Conservation (phyloP, 805 yeast species). For the Tetrapisispora namnaoensis region DNA sequence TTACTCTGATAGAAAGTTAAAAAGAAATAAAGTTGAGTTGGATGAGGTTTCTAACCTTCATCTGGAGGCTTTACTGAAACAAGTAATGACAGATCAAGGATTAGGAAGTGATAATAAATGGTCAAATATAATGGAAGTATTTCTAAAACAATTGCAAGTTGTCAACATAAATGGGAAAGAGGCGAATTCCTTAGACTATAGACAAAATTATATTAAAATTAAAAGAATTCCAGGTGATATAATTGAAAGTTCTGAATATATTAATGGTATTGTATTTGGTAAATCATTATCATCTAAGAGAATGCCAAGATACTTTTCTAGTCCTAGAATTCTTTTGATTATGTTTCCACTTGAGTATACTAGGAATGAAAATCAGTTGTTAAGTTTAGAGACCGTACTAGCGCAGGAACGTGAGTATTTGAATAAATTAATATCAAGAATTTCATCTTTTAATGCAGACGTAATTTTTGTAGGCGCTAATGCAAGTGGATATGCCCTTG, state of each 20-base stretch:
- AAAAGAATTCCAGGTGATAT: slow-evolving; percentile 75
- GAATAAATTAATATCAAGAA: slow-evolving; percentile 68
- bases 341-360: slow-evolving; percentile 86
- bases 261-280: slow-evolving; percentile 79
- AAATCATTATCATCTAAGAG: slow-evolving; percentile 68
- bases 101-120: slow-evolving; percentile 46
- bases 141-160: slow-evolving; percentile 45
- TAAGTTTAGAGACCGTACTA: slow-evolving; percentile 72
- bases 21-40: slow-evolving; percentile 21
- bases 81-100: slow-evolving; percentile 50
- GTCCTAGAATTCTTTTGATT: slow-evolving; percentile 71
- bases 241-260: slow-evolving; percentile 45
- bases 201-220: slow-evolving; percentile 73
- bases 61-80: slow-evolving; percentile 43
- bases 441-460: slow-evolving; percentile 67
- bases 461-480: slow-evolving; percentile 69
- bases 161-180: slow-evolving; percentile 50
- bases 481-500: slow-evolving; percentile 74
- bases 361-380: slow-evolving; percentile 65
- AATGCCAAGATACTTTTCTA: slow-evolving; percentile 56
- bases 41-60: slow-evolving; percentile 34
- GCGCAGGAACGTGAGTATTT: slow-evolving; percentile 85
- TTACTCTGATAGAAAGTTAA: slow-evolving; percentile 9
- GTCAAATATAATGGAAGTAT: slow-evolving; percentile 42
- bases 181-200: slow-evolving; percentile 71